Evolutionary conservation across 2,329 filamentous ascomycete genomes (phyloP).

Genomic region (Fusarium lyarnte): DNA sequence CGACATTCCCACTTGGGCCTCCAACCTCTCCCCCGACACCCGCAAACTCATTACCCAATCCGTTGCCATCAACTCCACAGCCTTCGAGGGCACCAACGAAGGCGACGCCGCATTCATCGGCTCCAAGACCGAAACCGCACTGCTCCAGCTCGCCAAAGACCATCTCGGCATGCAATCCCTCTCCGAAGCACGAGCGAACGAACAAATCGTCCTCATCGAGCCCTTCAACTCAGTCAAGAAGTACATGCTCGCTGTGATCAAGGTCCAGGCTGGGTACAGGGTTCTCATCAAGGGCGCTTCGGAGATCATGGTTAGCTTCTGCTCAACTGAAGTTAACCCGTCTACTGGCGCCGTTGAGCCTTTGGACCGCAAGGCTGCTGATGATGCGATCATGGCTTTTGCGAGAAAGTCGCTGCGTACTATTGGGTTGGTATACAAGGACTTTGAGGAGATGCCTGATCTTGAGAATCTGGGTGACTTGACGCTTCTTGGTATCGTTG

Average conservation of each 20-base stretch:
- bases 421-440: conserved; percentile 83
- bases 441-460: conserved; percentile 70
- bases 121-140: conserved; percentile 80
- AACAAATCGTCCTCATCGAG: conserved; percentile 71
- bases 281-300: conserved; percentile 73
- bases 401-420: conserved; percentile 83
- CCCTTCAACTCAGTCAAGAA: conserved; percentile 81
- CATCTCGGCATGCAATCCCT: conserved; percentile 74
- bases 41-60: conserved; percentile 50
- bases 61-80: conserved; percentile 73
- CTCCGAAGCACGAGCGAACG: conserved; percentile 69
- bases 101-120: conserved; percentile 74
- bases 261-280: conserved; percentile 62
- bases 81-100: conserved; percentile 77
- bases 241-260: conserved; percentile 72
- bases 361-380: conserved; percentile 62
- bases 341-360: conserved; percentile 56
- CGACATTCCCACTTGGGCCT: conserved; percentile 23
- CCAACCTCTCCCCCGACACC: conserved; percentile 34
- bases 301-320: conserved; percentile 68
- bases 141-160: conserved; percentile 73
- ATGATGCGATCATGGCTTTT: conserved; percentile 77
- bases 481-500: conserved; percentile 72
- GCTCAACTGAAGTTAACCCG: conserved; percentile 56
- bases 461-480: conserved; percentile 66